phyloP scores from a whole-genome alignment of 139 green algal genomes.

The Diplosphaera chodatii region DNA sequence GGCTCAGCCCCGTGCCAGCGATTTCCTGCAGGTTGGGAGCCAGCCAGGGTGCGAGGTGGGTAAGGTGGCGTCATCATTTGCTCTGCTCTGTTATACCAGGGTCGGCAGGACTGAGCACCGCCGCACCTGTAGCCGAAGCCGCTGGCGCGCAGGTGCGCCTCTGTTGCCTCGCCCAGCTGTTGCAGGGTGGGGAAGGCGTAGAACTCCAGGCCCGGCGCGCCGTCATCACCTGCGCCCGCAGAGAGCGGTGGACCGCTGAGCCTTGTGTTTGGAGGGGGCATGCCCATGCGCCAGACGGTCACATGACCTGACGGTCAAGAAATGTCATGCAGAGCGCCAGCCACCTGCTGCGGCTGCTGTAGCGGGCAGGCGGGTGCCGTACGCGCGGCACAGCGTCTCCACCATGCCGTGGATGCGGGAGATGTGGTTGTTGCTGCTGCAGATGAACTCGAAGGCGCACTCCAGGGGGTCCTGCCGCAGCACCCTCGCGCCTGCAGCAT shows the following conservation, averaged over 20 bases:
- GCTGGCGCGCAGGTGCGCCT: slow-evolving; percentile 66
- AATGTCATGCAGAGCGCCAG: no score
- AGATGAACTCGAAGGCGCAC: slow-evolving; percentile 94
- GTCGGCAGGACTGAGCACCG: no score
- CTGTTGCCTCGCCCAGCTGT: slow-evolving; percentile 67
- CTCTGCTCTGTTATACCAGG: no score
- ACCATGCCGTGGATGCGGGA: slow-evolving; percentile 80
- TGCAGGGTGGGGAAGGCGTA: slow-evolving; percentile 82
- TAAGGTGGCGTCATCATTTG: no score
- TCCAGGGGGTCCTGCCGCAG: slow-evolving; percentile 88
- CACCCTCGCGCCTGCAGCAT: slow-evolving; percentile 56
- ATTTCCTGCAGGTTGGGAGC: no score
- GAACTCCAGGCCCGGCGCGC: slow-evolving; percentile 11
- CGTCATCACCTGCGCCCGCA: no score
- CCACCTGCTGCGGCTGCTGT: not conserved
- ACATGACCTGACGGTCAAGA: no score
- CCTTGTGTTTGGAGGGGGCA: no score
- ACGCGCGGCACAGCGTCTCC: slow-evolving; percentile 65
- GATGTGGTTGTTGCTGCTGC: slow-evolving; percentile 96
- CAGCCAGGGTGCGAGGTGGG: no score
- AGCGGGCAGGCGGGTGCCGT: slow-evolving; percentile 57
- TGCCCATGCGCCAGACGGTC: no score
- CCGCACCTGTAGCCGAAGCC: slow-evolving; percentile 78
- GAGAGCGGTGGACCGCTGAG: no score
- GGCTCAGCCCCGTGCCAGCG: no score